Evolutionary conservation across 331 rosid genomes (phyloP).

Genomic region (Phaseolus coccineus): DNA sequence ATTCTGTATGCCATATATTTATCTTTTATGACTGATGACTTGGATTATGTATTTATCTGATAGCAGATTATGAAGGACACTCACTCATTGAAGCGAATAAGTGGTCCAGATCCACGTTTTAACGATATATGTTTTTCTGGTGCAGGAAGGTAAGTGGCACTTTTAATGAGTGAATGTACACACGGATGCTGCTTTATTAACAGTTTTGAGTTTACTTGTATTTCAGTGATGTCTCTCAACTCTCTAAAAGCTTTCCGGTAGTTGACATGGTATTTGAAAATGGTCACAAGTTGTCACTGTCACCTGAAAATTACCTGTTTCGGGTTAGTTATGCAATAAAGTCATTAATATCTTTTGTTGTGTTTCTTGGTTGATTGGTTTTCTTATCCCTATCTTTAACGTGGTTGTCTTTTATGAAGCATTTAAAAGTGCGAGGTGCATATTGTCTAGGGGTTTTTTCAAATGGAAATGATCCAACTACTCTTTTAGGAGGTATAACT

Average conservation of each 20-base stretch:
- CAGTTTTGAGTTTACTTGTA: constrained; percentile 43
- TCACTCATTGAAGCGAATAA: constrained; percentile 64
- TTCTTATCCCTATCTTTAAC: constrained; percentile 44
- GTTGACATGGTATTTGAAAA: constrained; percentile 92
- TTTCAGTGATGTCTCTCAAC: constrained; percentile 70
- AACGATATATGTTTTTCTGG: constrained; percentile 83
- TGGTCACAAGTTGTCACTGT: constrained; percentile 72
- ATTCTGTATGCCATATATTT: constrained; percentile 22
- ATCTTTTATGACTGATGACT: constrained; percentile 21
- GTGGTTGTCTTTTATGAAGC: constrained; percentile 63
- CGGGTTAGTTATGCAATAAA: constrained; percentile 61
- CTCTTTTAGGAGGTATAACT: constrained; percentile 92
- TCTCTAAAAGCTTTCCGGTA: constrained; percentile 70
- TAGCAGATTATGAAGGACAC: constrained; percentile 77
- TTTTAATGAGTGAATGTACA: constrained; percentile 37
- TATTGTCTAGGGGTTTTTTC: constrained; percentile 90
- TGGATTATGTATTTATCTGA: constrained; percentile 36
- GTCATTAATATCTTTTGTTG: constrained; percentile 27
- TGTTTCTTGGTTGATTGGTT: constrained; percentile 37
- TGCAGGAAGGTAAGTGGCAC: constrained; percentile 69
- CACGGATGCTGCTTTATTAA: constrained; percentile 36
- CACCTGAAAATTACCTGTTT: constrained; percentile 96
- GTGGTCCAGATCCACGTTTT: constrained; percentile 91
- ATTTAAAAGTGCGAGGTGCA: constrained; percentile 87
- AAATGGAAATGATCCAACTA: constrained; percentile 87